These are phyloP conservation scores for Solanum arcanum DNA, from an alignment of 257 asterid species.

Conservation along the genomic window DNA sequence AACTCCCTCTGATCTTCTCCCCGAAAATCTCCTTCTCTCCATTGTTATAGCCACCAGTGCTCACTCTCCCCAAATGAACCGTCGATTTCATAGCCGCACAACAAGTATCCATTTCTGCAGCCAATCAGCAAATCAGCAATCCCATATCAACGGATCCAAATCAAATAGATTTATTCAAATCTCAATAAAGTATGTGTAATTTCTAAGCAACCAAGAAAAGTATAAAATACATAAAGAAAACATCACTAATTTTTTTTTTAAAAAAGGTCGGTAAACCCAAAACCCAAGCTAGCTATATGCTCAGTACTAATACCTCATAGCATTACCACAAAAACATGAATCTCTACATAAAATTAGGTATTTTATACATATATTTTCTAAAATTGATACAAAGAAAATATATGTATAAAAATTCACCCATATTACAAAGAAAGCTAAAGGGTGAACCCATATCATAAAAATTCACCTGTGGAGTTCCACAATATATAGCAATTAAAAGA, in stretches of 20 bases:
- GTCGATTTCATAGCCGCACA: conserved; percentile 42
- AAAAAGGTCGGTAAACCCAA: not conserved
- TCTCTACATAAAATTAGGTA: not conserved
- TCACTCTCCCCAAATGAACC: conserved; percentile 23
- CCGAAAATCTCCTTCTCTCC: conserved; percentile 57
- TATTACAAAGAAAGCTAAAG: not conserved
- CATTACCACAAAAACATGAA: not conserved
- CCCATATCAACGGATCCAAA: not conserved
- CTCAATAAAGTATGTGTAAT: conserved; percentile 20
- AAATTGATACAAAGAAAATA: no score
- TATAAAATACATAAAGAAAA: conserved; percentile 48
- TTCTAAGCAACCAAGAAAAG: conserved; percentile 58
- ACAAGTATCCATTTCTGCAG: conserved; percentile 46
- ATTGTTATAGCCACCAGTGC: conserved; percentile 16
- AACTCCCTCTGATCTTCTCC: conserved; percentile 43
- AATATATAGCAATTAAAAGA: not conserved
- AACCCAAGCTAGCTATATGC: conserved; percentile 15
- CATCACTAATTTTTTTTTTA: not conserved
- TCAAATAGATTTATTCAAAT: conserved; percentile 2
- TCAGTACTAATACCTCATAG: not conserved
- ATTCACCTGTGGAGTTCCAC: not conserved
- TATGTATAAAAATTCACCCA: no score
- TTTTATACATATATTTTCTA: not conserved
- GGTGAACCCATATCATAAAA: not conserved
- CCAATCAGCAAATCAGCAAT: conserved; percentile 10